phyloP scores from a whole-genome alignment of 441 rosid species.

The Theobroma grandiflorum region DNA sequence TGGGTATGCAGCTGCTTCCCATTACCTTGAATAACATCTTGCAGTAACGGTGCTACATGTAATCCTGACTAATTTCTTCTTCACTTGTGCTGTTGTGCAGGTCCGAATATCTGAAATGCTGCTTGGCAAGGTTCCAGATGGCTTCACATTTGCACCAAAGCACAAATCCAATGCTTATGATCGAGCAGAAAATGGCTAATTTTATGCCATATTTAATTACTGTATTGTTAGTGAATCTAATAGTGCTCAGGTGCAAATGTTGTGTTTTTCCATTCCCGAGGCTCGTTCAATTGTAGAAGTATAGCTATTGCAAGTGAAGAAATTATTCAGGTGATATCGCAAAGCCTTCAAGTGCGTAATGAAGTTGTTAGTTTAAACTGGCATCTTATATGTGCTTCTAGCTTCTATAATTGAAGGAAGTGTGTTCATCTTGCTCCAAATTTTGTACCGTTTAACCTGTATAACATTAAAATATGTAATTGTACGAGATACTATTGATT shows the following conservation, averaged over 20 bases:
- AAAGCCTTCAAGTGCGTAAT: neutral
- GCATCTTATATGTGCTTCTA: neutral
- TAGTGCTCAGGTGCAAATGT: neutral
- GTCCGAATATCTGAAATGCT: constrained; percentile 86
- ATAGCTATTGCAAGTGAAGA: neutral
- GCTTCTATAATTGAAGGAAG: neutral
- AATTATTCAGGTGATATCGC: neutral
- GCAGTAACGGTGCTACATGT: neutral
- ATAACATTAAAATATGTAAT: neutral
- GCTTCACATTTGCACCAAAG: constrained; percentile 90
- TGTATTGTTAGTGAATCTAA: neutral
- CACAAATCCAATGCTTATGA: constrained; percentile 95
- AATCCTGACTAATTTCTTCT: constrained; percentile 8
- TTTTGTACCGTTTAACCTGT: neutral
- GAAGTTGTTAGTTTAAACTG: neutral
- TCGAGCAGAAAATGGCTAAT: constrained; percentile 87
- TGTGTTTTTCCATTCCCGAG: neutral
- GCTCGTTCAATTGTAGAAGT: neutral
- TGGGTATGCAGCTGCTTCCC: constrained; percentile 57
- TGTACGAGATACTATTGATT: neutral
- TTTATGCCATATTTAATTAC: neutral
- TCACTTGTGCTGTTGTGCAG: constrained; percentile 59
- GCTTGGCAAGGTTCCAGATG: constrained; percentile 91
- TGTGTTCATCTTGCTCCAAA: neutral
- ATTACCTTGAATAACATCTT: neutral